These are phyloP conservation scores for Penicillium paneum DNA, from an alignment of 2,329 filamentous ascomycete genomes.

Conservation along the genomic window DNA sequence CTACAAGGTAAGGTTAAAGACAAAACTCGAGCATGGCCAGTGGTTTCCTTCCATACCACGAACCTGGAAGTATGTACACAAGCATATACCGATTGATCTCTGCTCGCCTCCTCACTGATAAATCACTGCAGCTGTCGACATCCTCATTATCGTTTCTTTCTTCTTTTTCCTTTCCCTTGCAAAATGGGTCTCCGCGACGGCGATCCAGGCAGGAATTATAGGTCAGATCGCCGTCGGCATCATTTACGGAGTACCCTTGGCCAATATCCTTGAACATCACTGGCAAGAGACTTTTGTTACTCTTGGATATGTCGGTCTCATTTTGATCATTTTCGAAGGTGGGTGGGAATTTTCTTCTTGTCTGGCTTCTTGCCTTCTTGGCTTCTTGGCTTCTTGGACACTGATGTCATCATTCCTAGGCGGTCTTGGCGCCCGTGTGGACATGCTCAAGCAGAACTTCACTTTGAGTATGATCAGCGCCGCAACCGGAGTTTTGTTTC, in stretches of 20 bases:
- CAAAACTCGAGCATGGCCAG: conserved; percentile 12
- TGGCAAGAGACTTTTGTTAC: conserved; percentile 49
- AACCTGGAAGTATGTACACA: conserved; percentile 35
- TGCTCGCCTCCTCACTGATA: conserved; percentile 4
- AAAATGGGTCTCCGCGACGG: conserved; percentile 42
- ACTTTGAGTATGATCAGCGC: conserved; percentile 43
- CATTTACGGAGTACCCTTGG: conserved; percentile 47
- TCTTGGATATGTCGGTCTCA: conserved; percentile 49
- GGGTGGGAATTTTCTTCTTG: neutral
- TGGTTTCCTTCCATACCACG: conserved; percentile 41
- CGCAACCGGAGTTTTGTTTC: conserved; percentile 45
- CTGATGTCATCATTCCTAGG: conserved; percentile 27
- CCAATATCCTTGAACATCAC: conserved; percentile 42
- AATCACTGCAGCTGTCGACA: conserved; percentile 33
- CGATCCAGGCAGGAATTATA: conserved; percentile 47
- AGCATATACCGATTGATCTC: neutral
- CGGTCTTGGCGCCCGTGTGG: conserved; percentile 46
- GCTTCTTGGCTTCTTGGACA: conserved; percentile 2
- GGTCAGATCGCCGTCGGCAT: conserved; percentile 49
- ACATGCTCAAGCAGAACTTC: conserved; percentile 48
- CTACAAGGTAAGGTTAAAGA: neutral
- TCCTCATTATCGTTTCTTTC: conserved; percentile 46
- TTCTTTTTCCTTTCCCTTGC: conserved; percentile 45
- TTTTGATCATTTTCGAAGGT: conserved; percentile 51
- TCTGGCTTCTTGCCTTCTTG: neutral